A percentile compares a stretch with the other conserved stretches of the same genome.
These are phyloP conservation scores for Hypoxylon cercidicola DNA, from an alignment of 495 filamentous ascomycete genomes.

Conservation along the genomic window DNA sequence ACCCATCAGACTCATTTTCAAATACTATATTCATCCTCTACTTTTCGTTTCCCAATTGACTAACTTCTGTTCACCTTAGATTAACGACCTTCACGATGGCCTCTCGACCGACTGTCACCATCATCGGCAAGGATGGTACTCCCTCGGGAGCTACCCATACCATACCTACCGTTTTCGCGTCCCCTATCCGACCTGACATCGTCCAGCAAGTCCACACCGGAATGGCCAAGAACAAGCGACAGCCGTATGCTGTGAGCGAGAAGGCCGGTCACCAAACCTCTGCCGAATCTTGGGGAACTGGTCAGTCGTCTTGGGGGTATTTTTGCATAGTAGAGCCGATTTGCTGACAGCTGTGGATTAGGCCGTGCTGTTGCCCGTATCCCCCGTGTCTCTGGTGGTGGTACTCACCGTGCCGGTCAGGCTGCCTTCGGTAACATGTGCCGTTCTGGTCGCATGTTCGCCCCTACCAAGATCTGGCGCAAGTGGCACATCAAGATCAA, in stretches of 20 bases:
- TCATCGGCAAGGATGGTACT: constrained; percentile 91
- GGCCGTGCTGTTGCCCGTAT: constrained; percentile 99
- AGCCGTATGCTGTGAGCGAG: constrained; percentile 99
- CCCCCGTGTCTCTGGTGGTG: constrained; percentile 99
- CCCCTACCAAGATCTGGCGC: constrained; percentile 99
- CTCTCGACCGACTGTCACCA: constrained; percentile 92
- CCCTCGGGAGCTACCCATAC: constrained; percentile 86
- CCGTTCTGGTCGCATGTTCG: constrained; percentile 99
- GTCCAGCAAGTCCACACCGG: constrained; percentile 99
- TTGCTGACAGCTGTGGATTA: constrained; percentile 56
- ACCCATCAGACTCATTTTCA: background rate
- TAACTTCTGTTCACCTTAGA: constrained; percentile 16
- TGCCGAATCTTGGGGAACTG: constrained; percentile 99
- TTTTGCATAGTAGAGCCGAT: background rate
- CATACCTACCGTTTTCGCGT: constrained; percentile 92
- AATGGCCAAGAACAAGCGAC: constrained; percentile 99
- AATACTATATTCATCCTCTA: background rate
- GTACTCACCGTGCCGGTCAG: constrained; percentile 99
- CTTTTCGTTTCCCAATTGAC: constrained; percentile 25
- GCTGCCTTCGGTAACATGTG: constrained; percentile 99
- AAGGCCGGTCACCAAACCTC: constrained; percentile 99
- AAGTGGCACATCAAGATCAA: constrained; percentile 99
- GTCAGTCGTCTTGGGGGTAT: constrained; percentile 67
- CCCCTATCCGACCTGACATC: constrained; percentile 98
- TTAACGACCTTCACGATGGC: constrained; percentile 73